A percentile compares a stretch with the other conserved stretches of the same genome.
Evolutionary conservation across 495 filamentous ascomycete species (phyloP).

Genomic region (Talaromyces adpressus): DNA sequence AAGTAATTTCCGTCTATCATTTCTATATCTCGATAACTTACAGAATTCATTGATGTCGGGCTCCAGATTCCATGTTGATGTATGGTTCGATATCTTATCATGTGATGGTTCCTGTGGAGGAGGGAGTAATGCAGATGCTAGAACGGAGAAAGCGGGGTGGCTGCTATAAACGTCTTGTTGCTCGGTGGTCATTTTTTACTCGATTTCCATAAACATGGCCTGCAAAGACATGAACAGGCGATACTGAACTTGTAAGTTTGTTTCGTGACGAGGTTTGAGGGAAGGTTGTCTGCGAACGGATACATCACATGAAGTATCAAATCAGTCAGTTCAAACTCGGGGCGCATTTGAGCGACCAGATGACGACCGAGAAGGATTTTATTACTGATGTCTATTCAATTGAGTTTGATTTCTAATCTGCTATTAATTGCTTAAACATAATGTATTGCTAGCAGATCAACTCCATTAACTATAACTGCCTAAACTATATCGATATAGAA

Average conservation of each 20-base stretch:
- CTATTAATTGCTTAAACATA: not conserved
- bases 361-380: too few relatives aligned
- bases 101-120: not conserved
- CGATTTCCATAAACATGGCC: not conserved
- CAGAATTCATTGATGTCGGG: not conserved
- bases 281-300: too few relatives aligned
- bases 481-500: not conserved
- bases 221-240: not conserved
- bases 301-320: too few relatives aligned
- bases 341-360: too few relatives aligned
- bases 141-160: constrained; percentile 28
- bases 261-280: too few relatives aligned
- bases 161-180: constrained; percentile 18
- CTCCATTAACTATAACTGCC: not conserved
- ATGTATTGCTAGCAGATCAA: not conserved
- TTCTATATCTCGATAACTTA: constrained; percentile 16
- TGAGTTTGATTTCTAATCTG: too few relatives aligned
- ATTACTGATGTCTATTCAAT: too few relatives aligned
- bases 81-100: not conserved
- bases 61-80: constrained; percentile 25
- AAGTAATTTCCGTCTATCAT: constrained; percentile 19
- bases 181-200: not conserved
- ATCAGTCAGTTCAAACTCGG: too few relatives aligned
- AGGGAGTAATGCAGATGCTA: constrained; percentile 27
- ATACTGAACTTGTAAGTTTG: not conserved